phyloP scores from a whole-genome alignment of 164 flowering plant genomes.

The Saururus chinensis region DNA sequence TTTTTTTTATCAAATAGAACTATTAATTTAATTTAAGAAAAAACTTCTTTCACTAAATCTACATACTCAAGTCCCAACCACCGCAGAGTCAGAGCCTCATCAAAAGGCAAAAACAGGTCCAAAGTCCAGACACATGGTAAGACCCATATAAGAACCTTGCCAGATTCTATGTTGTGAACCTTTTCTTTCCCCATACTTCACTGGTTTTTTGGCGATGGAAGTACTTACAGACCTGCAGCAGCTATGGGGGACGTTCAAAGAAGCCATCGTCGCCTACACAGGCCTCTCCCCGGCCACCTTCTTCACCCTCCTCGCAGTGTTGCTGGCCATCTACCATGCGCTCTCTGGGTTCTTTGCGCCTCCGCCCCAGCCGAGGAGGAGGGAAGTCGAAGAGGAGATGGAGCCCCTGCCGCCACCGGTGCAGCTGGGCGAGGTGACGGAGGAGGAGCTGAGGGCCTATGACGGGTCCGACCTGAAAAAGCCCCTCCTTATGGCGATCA shows the following conservation, averaged over 20 bases:
- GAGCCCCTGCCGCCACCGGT: constrained; percentile 91
- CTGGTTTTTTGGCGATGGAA: neutral
- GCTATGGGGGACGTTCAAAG: constrained; percentile 79
- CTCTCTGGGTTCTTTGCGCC: constrained; percentile 31
- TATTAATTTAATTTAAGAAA: too few relatives aligned
- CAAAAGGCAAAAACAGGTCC: too few relatives aligned
- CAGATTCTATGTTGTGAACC: too few relatives aligned
- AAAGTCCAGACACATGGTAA: too few relatives aligned
- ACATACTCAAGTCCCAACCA: too few relatives aligned
- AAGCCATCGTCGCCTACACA: constrained; percentile 70
- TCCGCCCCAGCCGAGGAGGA: constrained; percentile 9
- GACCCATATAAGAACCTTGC: too few relatives aligned
- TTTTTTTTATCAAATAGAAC: too few relatives aligned
- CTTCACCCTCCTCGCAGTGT: constrained; percentile 57
- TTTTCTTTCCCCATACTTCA: too few relatives aligned
- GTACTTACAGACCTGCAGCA: constrained; percentile 7
- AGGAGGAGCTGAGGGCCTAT: constrained; percentile 67
- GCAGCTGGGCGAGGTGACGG: constrained; percentile 81
- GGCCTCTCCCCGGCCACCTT: constrained; percentile 83
- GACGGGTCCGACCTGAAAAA: constrained; percentile 80
- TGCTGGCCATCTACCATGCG: constrained; percentile 33
- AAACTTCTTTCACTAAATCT: too few relatives aligned
- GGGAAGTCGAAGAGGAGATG: constrained; percentile 32
- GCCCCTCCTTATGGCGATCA: constrained; percentile 95
- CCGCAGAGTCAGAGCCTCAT: too few relatives aligned